Evolutionary conservation across 176 grass and related monocot species (phyloP), one percentile per base, ranked within the genome.

Genomic region (Eragrostis curvula): DNA sequence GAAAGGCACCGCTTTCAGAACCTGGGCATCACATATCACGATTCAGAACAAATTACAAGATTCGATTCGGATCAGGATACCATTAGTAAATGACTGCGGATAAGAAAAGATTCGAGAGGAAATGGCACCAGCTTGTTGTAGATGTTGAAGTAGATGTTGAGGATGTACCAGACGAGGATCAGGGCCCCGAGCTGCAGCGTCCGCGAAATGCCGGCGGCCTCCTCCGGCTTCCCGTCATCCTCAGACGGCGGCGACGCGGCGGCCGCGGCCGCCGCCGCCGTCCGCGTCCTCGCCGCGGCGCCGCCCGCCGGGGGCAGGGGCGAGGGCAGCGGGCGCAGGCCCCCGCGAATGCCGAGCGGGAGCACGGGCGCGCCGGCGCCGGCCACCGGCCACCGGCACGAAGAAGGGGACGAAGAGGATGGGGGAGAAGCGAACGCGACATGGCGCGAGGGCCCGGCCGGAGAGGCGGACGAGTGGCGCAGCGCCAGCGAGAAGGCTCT

Each of bases 61-160:
- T 41, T 50, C 15, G 49, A 69, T 63, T 30, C 21, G 58, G 16
- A 58, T 15, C 56, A 29, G 53, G 9, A 16, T 82, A 51, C 55
- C 16, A 72, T 71, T 80, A 80, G 15, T 16, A 78, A 72, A 24
- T 42, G 46, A 55, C 55, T 14, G 55, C 14, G 4, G 41, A 18
- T 17, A 67, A 32, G 12, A 60, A 32, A 41, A 15, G 25, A 64
- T 30, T 24, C n/a, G 58, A n/a, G 12, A 39, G 30, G 36, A 15
- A 24, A 27, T 45, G 56, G 8, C 18, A 94, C 92, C 89, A 91
- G 80, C 66, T 94, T 94, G 80, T 94, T 94, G 80, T 63, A 89
- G 88, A 94, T 91, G 80, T 91, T 94, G 86, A 94, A 94, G 83
- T 87, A 94, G 66, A 94, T 91, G 89, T 94, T 94, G 86, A 94